Evolutionary conservation across 2,329 filamentous ascomycete genomes (phyloP).

Genomic region (Exutisphaerella laricina): DNA sequence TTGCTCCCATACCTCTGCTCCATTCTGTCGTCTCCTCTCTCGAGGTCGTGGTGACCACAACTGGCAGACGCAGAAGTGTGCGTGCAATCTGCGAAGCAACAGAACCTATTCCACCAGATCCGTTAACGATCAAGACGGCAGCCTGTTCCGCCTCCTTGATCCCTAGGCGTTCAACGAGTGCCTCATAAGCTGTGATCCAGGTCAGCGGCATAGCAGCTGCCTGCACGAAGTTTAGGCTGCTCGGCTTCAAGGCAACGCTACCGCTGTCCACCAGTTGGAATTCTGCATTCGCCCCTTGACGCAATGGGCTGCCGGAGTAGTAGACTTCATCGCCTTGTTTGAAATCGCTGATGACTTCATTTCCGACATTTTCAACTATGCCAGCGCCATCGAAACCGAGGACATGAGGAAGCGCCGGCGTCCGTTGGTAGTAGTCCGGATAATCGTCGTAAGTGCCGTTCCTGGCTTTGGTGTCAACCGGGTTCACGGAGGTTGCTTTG

Average conservation of each 20-base stretch:
- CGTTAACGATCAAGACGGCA: conserved; percentile 35
- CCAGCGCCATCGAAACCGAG: conserved; percentile 44
- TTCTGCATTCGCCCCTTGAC: conserved; percentile 42
- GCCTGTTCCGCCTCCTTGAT: conserved; percentile 4
- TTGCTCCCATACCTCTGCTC: conserved; percentile 39
- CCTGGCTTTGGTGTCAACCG: conserved; percentile 37
- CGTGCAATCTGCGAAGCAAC: conserved; percentile 44
- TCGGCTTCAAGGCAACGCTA: conserved; percentile 38
- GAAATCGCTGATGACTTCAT: conserved; percentile 35
- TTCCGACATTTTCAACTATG: conserved; percentile 31
- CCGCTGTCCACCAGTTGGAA: conserved; percentile 40
- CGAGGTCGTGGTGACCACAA: conserved; percentile 40
- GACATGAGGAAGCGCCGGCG: conserved; percentile 31
- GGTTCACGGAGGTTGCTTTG: conserved; percentile 38
- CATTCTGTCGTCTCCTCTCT: conserved; percentile 38
- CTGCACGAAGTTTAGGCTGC: conserved; percentile 36
- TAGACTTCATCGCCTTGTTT: conserved; percentile 42
- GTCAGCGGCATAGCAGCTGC: conserved; percentile 43
- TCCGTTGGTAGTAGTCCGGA: no score
- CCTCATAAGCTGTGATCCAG: conserved; percentile 42
- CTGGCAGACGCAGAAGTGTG: conserved; percentile 14
- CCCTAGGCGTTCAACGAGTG: conserved; percentile 38
- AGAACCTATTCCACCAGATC: conserved; percentile 42
- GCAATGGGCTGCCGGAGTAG: conserved; percentile 38
- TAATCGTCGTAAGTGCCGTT: conserved; percentile 29